A percentile compares a stretch with the other conserved stretches of the same genome.
Evolutionary conservation across 106 monocot genomes (phyloP).

Genomic region (Narthecium ossifragum): DNA sequence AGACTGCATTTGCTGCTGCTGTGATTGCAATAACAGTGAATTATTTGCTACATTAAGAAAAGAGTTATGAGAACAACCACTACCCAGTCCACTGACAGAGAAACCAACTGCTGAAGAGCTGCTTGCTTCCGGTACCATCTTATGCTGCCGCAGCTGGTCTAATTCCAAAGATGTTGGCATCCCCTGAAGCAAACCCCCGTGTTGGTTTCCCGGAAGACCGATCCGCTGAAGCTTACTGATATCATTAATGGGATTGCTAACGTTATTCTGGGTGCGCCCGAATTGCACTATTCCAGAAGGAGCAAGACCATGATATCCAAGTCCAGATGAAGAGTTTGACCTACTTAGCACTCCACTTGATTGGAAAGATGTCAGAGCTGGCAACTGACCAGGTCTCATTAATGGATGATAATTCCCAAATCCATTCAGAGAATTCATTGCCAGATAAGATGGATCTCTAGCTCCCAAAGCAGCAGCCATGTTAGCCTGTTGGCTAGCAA

Average conservation of each 20-base stretch:
- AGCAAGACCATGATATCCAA: slow-evolving; percentile 22
- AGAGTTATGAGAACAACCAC: slow-evolving; percentile 6
- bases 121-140: slow-evolving; percentile 26
- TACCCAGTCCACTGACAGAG: slow-evolving; percentile 15
- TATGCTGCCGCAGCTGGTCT: slow-evolving; percentile 34
- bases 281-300: slow-evolving; percentile 41
- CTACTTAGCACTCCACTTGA: slow-evolving; percentile 3
- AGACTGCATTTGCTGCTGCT: slow-evolving; percentile 19
- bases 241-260: slow-evolving; percentile 27
- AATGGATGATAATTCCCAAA: slow-evolving; percentile 12
- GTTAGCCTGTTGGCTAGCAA: slow-evolving; percentile 16
- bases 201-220: slow-evolving; percentile 26
- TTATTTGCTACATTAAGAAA: slow-evolving; percentile 29
- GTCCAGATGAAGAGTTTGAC: slow-evolving; percentile 1
- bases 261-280: slow-evolving; percentile 12
- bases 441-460: slow-evolving; percentile 14
- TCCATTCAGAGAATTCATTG: slow-evolving; percentile 8
- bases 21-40: slow-evolving; percentile 24
- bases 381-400: slow-evolving; percentile 1
- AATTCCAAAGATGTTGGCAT: slow-evolving; percentile 34
- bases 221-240: slow-evolving; percentile 32
- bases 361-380: slow-evolving; percentile 1
- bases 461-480: slow-evolving; percentile 19
- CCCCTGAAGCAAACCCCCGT: slow-evolving; percentile 32
- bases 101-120: slow-evolving; percentile 18